Conservation (phyloP, 148 eudicot species). For the Camellia sinensis region DNA sequence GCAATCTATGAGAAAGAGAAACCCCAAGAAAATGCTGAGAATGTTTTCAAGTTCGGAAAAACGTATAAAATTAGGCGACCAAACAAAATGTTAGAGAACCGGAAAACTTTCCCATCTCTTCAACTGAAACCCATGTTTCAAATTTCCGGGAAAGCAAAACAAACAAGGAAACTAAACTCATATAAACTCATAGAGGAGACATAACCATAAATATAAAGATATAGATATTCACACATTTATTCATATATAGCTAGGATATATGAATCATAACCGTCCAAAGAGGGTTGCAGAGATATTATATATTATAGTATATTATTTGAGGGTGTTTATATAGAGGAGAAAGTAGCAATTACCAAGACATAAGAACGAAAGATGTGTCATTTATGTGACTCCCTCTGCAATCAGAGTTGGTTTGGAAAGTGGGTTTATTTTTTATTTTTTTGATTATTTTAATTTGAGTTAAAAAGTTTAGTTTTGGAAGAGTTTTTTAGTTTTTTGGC, state of each 20-base stretch:
- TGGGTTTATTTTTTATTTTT: too few species aligned
- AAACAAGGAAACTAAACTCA: background rate
- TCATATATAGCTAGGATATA: background rate
- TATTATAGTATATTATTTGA: background rate
- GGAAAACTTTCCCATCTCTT: background rate
- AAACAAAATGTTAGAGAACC: background rate
- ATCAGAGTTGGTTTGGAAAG: too few species aligned
- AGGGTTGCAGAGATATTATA: background rate
- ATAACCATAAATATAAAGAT: background rate
- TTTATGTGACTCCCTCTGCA: background rate
- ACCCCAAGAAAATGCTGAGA: slow-evolving; percentile 5
- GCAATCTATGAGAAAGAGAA: slow-evolving; percentile 4
- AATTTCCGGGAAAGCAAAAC: slow-evolving; percentile 5
- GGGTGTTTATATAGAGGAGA: background rate
- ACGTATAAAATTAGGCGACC: background rate
- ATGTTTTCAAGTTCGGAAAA: background rate
- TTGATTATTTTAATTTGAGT: background rate
- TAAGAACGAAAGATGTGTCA: background rate
- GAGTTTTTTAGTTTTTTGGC: too few species aligned
- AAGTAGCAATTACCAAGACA: background rate
- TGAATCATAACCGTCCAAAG: background rate
- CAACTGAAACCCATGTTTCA: slow-evolving; percentile 11
- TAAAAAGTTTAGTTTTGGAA: too few species aligned
- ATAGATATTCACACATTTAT: background rate
- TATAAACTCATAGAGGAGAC: background rate